Percentiles rank a stretch among this genome's conserved stretches.
These are phyloP conservation scores for Endogone sp. DNA, from an alignment of 192 early-diverging fungal species.

Conservation along the genomic window DNA sequence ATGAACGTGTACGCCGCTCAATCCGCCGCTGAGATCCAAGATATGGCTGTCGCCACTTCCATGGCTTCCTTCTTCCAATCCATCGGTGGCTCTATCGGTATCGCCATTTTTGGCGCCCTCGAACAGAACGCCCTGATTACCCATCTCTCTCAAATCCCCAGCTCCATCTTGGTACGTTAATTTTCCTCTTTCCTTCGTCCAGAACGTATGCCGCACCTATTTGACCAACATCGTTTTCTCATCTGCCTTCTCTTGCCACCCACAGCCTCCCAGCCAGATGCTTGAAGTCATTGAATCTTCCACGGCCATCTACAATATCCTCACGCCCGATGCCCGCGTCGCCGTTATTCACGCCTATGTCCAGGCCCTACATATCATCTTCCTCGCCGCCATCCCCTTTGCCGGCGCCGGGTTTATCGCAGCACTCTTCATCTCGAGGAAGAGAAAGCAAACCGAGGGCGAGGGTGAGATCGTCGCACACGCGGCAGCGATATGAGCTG, in stretches of 20 bases:
- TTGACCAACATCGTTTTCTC: background rate
- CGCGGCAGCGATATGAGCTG: no score
- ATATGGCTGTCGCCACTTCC: constrained; percentile 44
- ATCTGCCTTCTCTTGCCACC: background rate
- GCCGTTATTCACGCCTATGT: constrained; percentile 51
- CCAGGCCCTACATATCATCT: constrained; percentile 46
- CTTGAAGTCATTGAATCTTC: background rate
- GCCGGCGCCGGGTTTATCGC: constrained; percentile 41
- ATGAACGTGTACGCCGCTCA: constrained; percentile 65
- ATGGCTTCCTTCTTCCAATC: constrained; percentile 14
- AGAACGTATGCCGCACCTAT: background rate
- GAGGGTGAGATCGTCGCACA: background rate
- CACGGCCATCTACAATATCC: background rate
- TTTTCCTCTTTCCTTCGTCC: background rate
- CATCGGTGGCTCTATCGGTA: constrained; percentile 12
- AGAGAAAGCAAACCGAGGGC: background rate
- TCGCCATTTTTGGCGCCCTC: constrained; percentile 37
- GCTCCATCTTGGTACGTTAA: background rate
- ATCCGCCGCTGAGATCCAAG: constrained; percentile 29
- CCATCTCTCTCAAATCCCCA: background rate
- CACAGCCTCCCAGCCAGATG: background rate
- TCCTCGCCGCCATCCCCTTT: constrained; percentile 51
- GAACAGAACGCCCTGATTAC: constrained; percentile 29
- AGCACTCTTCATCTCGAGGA: constrained; percentile 31
- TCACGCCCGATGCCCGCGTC: constrained; percentile 15